Evolutionary conservation across 176 grass and related monocot species (phyloP), one percentile per base, ranked within the genome.

Genomic region (Dendrocalamus sinicus): DNA sequence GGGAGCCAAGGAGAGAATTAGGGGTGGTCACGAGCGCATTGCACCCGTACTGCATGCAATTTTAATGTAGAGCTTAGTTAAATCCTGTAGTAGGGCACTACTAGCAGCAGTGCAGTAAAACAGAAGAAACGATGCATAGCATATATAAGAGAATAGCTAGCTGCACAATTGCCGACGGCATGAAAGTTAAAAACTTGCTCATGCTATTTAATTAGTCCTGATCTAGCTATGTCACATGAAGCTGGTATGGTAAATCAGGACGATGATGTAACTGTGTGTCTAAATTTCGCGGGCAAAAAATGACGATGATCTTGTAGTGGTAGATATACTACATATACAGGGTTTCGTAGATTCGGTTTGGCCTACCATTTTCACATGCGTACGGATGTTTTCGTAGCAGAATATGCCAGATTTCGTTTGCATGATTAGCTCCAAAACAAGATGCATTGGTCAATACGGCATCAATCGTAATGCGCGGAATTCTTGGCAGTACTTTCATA

Each of bases 381-480:
- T 28, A 78, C 73, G 79, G 84, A 22, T 48, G 74, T 51, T 52
- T 74, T 12, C 58, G 74, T 66, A 66, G 39, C 23, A 73, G 85
- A 75, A 80, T 61, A 70, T 67, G 81, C 54, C 24, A 73, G 61
- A 5, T 75, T 70, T 84, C 85, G 89, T 91, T 75, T 13, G 70
- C 8, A 76, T 70, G 60, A 75, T 76, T 88, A 37, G n/a, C 44
- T 70, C 70, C 81, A 84, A 91, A 87, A 16, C 20, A 28, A 35
- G 40, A 45, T 80, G 62, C 62, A 87, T 84, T 84, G 81, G 81
- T 88, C 85, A 88, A 84, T 75, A 91, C 81, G 89, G 85, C 89
- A 91, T 84, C 58, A n/a, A 65, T 80, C 69, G 67, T 69, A 84
- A 84, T 62, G 12, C 55, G 62, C 67, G 64, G 75, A 77, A 66